Evolutionary conservation across 1,284 basidiomycete species (phyloP).

Genomic region (Rhodotorula sp.): DNA sequence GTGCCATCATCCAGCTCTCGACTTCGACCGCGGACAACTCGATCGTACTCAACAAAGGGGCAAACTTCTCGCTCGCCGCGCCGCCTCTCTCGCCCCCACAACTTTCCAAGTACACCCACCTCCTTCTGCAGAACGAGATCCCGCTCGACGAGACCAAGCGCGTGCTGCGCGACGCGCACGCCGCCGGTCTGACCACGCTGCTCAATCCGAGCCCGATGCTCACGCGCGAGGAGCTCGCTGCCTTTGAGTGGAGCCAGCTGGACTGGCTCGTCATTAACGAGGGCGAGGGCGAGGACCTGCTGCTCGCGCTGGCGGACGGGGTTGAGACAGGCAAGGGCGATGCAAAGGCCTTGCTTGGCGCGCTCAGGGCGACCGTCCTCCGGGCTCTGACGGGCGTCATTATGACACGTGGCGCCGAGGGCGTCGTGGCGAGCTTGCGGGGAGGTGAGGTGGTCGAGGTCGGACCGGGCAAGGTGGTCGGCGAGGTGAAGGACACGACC

Average conservation of each 20-base stretch:
- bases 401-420: slow-evolving; percentile 40
- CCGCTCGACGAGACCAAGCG: slow-evolving; percentile 55
- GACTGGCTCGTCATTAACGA: slow-evolving; percentile 60
- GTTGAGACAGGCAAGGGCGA: neutral
- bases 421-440: slow-evolving; percentile 17
- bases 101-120: slow-evolving; percentile 49
- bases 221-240: slow-evolving; percentile 49
- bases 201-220: slow-evolving; percentile 63
- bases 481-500: slow-evolving; percentile 42
- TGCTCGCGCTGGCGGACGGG: slow-evolving; percentile 26
- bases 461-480: slow-evolving; percentile 28
- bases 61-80: slow-evolving; percentile 20
- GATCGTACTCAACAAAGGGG: slow-evolving; percentile 44
- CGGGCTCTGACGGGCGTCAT: slow-evolving; percentile 22
- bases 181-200: slow-evolving; percentile 50
- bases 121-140: slow-evolving; percentile 62
- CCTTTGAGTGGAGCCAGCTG: slow-evolving; percentile 55
- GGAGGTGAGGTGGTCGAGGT: slow-evolving; percentile 1
- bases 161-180: slow-evolving; percentile 50
- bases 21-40: slow-evolving; percentile 54
- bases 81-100: slow-evolving; percentile 15
- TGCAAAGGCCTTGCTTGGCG: neutral
- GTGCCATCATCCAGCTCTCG: slow-evolving; percentile 56
- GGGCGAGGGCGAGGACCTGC: slow-evolving; percentile 54
- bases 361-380: slow-evolving; percentile 2